Conservation (phyloP, 495 filamentous ascomycete species). For the Rostrohypoxylon terebratum region DNA sequence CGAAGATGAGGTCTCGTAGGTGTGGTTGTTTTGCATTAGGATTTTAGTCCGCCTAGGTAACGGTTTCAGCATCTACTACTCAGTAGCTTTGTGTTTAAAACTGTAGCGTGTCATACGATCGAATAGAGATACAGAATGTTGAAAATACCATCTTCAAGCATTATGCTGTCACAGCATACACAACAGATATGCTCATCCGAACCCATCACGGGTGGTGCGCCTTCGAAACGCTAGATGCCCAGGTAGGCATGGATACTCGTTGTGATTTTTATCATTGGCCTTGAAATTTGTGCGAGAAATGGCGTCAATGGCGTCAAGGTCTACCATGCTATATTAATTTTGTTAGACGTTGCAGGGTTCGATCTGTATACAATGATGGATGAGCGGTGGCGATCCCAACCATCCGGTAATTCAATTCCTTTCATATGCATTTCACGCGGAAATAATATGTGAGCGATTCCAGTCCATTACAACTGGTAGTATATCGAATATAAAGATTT, state of each 20-base stretch:
- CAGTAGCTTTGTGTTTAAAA: neutral
- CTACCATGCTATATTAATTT: slow-evolving; percentile 11
- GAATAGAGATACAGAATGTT: slow-evolving; percentile 4
- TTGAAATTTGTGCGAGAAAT: slow-evolving; percentile 1
- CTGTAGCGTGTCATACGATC: slow-evolving; percentile 1
- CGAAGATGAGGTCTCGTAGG: neutral
- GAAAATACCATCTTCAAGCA: neutral
- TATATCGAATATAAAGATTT: neutral
- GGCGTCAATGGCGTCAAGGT: slow-evolving; percentile 8
- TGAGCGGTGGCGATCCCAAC: neutral
- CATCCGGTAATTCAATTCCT: neutral
- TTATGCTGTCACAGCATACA: slow-evolving; percentile 26
- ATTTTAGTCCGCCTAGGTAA: neutral
- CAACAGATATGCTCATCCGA: slow-evolving; percentile 15
- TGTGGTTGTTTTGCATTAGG: neutral
- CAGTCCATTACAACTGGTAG: neutral
- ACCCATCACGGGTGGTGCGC: slow-evolving; percentile 2
- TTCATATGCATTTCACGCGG: neutral
- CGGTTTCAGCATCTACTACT: neutral
- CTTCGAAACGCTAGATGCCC: neutral
- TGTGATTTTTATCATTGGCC: neutral
- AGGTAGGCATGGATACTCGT: neutral
- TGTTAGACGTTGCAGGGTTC: neutral
- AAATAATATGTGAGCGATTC: neutral
- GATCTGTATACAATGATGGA: slow-evolving; percentile 3